A percentile compares a stretch with the other conserved stretches of the same genome.
These are phyloP conservation scores for Geosiphon pyriformis DNA, from an alignment of 192 early-diverging fungal species.

Conservation along the genomic window DNA sequence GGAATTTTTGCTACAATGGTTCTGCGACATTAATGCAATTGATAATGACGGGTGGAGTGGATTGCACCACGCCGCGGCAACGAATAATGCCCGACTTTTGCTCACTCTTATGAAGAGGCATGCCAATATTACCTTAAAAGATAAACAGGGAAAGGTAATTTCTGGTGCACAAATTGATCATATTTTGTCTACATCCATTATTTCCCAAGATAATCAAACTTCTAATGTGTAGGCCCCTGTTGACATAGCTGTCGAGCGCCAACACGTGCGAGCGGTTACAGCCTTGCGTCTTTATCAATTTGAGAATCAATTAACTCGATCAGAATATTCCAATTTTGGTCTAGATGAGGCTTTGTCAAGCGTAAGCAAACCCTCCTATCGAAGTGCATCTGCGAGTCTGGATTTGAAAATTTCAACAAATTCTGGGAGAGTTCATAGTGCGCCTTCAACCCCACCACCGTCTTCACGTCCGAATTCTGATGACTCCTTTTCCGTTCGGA, in stretches of 20 bases:
- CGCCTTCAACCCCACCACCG: neutral
- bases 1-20: slow-evolving; percentile 81
- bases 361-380: slow-evolving; percentile 14
- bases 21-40: slow-evolving; percentile 59
- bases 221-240: slow-evolving; percentile 38
- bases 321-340: slow-evolving; percentile 24
- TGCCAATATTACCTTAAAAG: slow-evolving; percentile 67
- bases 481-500: neutral
- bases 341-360: slow-evolving; percentile 17
- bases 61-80: slow-evolving; percentile 68
- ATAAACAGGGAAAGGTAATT: slow-evolving; percentile 59
- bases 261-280: slow-evolving; percentile 50
- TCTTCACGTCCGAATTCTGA: neutral
- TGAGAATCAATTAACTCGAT: slow-evolving; percentile 34
- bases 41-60: slow-evolving; percentile 62
- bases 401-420: neutral
- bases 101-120: slow-evolving; percentile 65
- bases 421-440: neutral
- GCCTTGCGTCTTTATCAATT: slow-evolving; percentile 42
- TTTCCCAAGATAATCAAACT: neutral
- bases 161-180: no score
- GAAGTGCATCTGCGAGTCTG: no score
- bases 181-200: neutral
- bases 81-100: slow-evolving; percentile 64
- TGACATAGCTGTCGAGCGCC: slow-evolving; percentile 47